Evolutionary conservation across 257 asterid genomes (phyloP).

Genomic region (Jacaranda copaia): DNA sequence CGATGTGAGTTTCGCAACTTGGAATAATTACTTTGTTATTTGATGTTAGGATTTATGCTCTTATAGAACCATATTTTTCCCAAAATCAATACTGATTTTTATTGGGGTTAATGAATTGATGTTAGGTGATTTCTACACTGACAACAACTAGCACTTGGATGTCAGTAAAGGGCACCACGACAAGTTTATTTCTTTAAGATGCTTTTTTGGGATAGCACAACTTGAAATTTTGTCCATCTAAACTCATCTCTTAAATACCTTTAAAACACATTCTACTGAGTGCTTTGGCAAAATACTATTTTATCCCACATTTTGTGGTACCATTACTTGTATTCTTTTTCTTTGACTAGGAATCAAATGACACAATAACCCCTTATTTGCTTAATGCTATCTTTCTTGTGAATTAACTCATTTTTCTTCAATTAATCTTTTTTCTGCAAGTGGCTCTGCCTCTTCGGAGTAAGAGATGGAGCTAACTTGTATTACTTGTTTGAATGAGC

Average conservation of each 20-base stretch:
- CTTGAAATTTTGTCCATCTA: not conserved
- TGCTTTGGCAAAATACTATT: not conserved
- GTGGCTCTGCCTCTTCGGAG: not conserved
- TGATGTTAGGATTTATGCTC: not conserved
- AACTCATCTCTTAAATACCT: not conserved
- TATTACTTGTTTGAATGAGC: not conserved
- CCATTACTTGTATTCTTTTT: not conserved
- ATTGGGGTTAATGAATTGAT: not conserved
- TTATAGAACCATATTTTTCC: not conserved
- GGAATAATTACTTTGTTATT: slow-evolving; percentile 24
- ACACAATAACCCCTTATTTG: not conserved
- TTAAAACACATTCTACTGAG: not conserved
- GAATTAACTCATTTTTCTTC: not conserved
- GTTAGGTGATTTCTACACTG: slow-evolving; percentile 1
- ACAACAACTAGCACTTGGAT: not conserved
- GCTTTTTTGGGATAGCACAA: not conserved
- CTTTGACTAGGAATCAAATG: not conserved
- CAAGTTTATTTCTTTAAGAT: not conserved
- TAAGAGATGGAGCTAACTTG: not conserved
- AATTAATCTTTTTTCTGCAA: not conserved
- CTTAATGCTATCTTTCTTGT: too few species aligned
- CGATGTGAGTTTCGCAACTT: slow-evolving; percentile 60
- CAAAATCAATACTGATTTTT: too few species aligned
- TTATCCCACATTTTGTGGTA: not conserved
- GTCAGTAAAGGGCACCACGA: not conserved